Evolutionary conservation across 2,329 filamentous ascomycete genomes (phyloP).

Genomic region (Fusarium incarnatum): DNA sequence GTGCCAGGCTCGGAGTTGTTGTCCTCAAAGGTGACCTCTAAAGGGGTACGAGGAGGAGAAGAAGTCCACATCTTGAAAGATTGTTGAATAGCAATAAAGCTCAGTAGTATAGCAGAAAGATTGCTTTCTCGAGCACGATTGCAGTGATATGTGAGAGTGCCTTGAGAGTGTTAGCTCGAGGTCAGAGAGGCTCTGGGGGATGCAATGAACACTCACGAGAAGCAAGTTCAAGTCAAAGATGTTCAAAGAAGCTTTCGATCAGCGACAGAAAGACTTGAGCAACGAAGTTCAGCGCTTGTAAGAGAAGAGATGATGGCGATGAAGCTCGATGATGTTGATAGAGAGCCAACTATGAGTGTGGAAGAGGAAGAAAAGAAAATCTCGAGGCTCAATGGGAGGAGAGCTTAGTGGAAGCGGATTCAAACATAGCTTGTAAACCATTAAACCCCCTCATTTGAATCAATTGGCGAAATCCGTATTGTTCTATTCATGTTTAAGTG

Average conservation of each 20-base stretch:
- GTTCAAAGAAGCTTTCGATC: background rate
- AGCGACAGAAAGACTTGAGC: background rate
- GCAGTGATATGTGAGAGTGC: background rate
- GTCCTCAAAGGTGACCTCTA: slow-evolving; percentile 9
- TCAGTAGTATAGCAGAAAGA: background rate
- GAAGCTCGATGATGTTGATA: background rate
- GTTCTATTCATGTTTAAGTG: slow-evolving; percentile 14
- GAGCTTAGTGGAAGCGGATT: background rate
- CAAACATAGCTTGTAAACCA: background rate
- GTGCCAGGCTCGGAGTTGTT: background rate
- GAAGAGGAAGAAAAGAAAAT: background rate
- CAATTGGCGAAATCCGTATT: slow-evolving; percentile 7
- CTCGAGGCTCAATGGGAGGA: background rate
- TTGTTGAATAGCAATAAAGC: background rate
- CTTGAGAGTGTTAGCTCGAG: slow-evolving; percentile 1
- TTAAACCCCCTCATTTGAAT: background rate
- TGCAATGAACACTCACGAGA: slow-evolving; percentile 12
- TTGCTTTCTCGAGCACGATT: background rate
- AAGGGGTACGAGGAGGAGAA: slow-evolving; percentile 8
- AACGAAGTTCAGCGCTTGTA: background rate
- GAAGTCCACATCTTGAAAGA: slow-evolving; percentile 7
- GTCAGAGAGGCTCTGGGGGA: background rate
- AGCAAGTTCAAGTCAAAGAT: background rate
- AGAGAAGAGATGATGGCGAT: background rate
- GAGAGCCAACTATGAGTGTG: background rate